Evolutionary conservation across 805 yeast genomes (phyloP).

Genomic region (Kuraishia molischiana): DNA sequence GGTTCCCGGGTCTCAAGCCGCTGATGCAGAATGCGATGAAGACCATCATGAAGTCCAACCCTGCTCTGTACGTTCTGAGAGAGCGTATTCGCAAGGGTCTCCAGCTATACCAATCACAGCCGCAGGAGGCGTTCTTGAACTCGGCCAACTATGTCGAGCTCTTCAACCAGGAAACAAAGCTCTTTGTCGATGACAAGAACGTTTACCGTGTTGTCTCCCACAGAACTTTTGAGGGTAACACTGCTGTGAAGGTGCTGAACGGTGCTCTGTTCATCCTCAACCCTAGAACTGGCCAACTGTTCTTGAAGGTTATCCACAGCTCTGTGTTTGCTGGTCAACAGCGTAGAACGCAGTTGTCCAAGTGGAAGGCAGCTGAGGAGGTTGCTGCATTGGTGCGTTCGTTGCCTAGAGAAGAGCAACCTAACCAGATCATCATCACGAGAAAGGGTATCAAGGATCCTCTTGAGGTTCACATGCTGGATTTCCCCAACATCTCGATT

Average conservation of each 20-base stretch:
- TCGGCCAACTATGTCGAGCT: slow-evolving; percentile 86
- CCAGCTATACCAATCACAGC: slow-evolving; percentile 87
- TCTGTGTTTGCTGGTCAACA: slow-evolving; percentile 97
- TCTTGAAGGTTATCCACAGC: slow-evolving; percentile 82
- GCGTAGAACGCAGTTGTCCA: slow-evolving; percentile 83
- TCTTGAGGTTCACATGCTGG: slow-evolving; percentile 91
- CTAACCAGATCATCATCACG: slow-evolving; percentile 83
- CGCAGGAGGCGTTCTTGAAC: slow-evolving; percentile 84
- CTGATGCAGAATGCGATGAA: slow-evolving; percentile 85
- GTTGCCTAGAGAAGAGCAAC: slow-evolving; percentile 88
- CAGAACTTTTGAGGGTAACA: slow-evolving; percentile 85
- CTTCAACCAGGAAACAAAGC: slow-evolving; percentile 72
- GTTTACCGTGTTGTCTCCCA: slow-evolving; percentile 91
- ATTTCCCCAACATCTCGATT: slow-evolving; percentile 85
- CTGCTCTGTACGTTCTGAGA: slow-evolving; percentile 82
- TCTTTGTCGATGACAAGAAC: slow-evolving; percentile 88
- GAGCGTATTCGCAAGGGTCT: slow-evolving; percentile 92
- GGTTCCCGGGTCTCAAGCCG: slow-evolving; percentile 94
- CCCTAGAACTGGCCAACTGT: slow-evolving; percentile 86
- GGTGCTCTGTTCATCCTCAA: slow-evolving; percentile 88
- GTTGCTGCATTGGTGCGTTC: slow-evolving; percentile 87
- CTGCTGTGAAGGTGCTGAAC: slow-evolving; percentile 85
- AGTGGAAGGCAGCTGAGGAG: slow-evolving; percentile 98
- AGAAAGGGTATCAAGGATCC: slow-evolving; percentile 92
- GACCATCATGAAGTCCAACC: slow-evolving; percentile 90